Conservation (phyloP, 805 yeast genomes). For the Kluyveromyces aestuarii region DNA sequence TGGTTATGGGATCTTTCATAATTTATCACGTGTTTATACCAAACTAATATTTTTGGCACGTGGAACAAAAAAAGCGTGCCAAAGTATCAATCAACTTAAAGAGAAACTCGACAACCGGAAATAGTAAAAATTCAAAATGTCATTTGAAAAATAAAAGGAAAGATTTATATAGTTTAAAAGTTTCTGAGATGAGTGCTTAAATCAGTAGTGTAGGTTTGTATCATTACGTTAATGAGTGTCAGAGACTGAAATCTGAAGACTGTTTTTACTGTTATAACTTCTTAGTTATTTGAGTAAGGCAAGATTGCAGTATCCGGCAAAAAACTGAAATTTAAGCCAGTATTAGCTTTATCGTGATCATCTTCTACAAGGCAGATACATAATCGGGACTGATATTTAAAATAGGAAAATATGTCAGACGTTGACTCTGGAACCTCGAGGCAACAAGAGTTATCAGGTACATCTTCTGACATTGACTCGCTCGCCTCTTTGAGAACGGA, state of each 20-base stretch:
- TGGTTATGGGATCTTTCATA: no score
- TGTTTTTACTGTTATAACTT: neutral
- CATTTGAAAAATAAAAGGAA: no score
- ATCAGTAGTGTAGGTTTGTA: neutral
- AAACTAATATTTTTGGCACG: no score
- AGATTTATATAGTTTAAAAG: no score
- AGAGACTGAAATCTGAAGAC: neutral
- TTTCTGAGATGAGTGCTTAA: neutral
- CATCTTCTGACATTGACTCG: slow-evolving; percentile 21
- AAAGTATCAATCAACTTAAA: no score
- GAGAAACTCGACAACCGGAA: no score
- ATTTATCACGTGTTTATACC: no score
- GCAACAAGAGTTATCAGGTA: slow-evolving; percentile 12
- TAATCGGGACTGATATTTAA: neutral
- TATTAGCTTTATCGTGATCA: neutral
- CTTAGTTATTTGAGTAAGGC: neutral
- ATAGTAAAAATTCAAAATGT: no score
- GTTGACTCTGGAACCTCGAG: slow-evolving; percentile 3
- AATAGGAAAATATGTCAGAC: slow-evolving; percentile 1
- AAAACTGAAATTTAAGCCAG: neutral
- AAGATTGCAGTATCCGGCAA: no score
- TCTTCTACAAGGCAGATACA: neutral
- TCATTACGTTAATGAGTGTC: neutral
- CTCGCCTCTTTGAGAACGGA: slow-evolving; percentile 32
- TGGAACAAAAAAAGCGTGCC: no score